Percentiles rank a stretch among this genome's conserved stretches.
Conservation (phyloP, 2,329 filamentous ascomycete species). For the Anisogramma anomala region DNA sequence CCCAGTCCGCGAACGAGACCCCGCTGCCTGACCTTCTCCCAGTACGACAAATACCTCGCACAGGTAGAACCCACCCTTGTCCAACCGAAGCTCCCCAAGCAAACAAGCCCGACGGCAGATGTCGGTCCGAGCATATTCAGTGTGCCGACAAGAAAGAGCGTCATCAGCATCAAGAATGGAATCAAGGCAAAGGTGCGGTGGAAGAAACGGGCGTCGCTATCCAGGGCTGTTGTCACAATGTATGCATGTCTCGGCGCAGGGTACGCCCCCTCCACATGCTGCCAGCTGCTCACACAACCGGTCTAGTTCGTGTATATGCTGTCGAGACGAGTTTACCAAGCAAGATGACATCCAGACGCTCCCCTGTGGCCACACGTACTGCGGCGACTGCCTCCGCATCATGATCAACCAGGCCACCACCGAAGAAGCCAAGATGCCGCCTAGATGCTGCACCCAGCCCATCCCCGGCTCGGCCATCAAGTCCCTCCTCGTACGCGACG, state of each 20-base stretch:
- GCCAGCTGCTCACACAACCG: not conserved
- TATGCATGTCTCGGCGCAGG: conserved; percentile 1
- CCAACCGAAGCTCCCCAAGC: conserved; percentile 30
- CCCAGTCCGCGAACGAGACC: conserved; percentile 23
- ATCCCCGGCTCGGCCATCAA: conserved; percentile 39
- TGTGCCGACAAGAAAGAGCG: conserved; percentile 32
- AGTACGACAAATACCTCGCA: conserved; percentile 41
- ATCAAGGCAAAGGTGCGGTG: conserved; percentile 32
- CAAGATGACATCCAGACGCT: conserved; percentile 35
- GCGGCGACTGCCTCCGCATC: conserved; percentile 39
- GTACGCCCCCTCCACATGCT: not conserved
- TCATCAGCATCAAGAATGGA: conserved; percentile 34
- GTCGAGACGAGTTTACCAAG: conserved; percentile 40
- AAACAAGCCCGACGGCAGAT: conserved; percentile 19
- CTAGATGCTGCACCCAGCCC: conserved; percentile 46
- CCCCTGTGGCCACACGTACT: conserved; percentile 48
- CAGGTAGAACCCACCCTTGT: conserved; percentile 32
- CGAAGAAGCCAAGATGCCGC: conserved; percentile 51
- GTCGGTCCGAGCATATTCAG: conserved; percentile 31
- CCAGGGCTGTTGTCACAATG: not conserved
- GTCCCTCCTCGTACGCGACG: conserved; percentile 36
- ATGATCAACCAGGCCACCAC: conserved; percentile 42
- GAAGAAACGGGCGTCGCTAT: conserved; percentile 28
- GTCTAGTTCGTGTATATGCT: conserved; percentile 44
- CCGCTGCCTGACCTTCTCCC: conserved; percentile 34